phyloP scores from a whole-genome alignment of 345 rosid species.

The Garcia nutans region DNA sequence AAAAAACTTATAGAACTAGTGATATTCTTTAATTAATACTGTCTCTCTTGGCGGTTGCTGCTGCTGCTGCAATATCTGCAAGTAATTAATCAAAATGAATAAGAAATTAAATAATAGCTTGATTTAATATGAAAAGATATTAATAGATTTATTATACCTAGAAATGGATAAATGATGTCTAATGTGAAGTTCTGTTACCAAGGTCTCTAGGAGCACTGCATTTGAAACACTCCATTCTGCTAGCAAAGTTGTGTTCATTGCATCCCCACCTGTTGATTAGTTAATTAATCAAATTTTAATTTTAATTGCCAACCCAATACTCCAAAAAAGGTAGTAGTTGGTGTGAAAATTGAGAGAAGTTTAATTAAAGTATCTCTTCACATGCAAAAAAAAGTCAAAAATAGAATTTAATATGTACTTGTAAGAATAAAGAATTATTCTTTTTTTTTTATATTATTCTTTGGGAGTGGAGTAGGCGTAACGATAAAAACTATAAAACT shows the following conservation, averaged over 20 bases:
- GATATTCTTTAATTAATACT: slow-evolving; percentile 13
- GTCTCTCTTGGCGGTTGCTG: neutral
- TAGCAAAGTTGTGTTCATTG: slow-evolving; percentile 94
- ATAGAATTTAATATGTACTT: neutral
- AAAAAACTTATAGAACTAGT: neutral
- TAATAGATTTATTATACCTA: neutral
- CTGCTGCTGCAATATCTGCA: slow-evolving; percentile 20
- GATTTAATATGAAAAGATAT: no score
- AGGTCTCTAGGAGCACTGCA: slow-evolving; percentile 87
- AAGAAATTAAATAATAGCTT: neutral
- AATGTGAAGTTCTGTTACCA: slow-evolving; percentile 26
- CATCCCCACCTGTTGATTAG: slow-evolving; percentile 60
- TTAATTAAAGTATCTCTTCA: neutral
- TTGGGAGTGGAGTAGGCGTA: no score
- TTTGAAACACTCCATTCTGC: slow-evolving; percentile 85
- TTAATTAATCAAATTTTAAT: no score
- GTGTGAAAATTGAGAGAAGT: no score
- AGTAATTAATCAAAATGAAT: neutral
- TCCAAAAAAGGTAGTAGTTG: neutral
- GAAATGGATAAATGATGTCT: slow-evolving; percentile 10
- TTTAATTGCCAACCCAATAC: neutral
- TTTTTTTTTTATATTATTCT: no score
- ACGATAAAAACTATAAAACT: no score
- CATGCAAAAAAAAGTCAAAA: slow-evolving; percentile 3
- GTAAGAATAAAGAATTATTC: neutral